These are phyloP conservation scores for Diospyros kaki DNA, from an alignment of 148 eudicot genomes.

Conservation along the genomic window DNA sequence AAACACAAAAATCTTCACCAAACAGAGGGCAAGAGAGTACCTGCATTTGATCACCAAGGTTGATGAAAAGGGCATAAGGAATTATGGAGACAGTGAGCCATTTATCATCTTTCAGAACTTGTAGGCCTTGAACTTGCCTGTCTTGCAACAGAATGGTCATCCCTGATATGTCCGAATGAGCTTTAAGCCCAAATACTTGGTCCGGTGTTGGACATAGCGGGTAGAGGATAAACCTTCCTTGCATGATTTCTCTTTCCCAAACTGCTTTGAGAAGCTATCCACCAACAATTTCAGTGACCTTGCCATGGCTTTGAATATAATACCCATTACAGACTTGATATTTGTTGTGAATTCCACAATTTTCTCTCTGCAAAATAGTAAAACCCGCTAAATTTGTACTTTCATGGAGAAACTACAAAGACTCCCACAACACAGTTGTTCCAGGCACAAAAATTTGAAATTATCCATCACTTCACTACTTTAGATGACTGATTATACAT, in stretches of 20 bases:
- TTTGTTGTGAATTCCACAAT: slow-evolving; percentile 28
- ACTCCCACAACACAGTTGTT: no score
- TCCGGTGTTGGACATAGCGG: slow-evolving; percentile 34
- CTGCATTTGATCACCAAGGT: slow-evolving; percentile 29
- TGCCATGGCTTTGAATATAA: slow-evolving; percentile 26
- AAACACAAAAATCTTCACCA: background rate
- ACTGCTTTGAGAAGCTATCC: slow-evolving; percentile 17
- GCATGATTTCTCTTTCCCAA: slow-evolving; percentile 28
- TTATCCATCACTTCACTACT: no score
- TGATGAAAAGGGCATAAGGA: slow-evolving; percentile 34
- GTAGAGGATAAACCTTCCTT: slow-evolving; percentile 32
- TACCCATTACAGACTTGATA: slow-evolving; percentile 21
- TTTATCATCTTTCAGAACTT: slow-evolving; percentile 37
- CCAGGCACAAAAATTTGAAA: background rate
- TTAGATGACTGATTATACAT: no score
- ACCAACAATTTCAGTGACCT: slow-evolving; percentile 27
- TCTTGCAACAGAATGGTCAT: slow-evolving; percentile 44
- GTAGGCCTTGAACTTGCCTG: slow-evolving; percentile 41
- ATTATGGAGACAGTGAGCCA: slow-evolving; percentile 43
- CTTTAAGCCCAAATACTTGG: slow-evolving; percentile 33
- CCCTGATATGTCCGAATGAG: slow-evolving; percentile 46
- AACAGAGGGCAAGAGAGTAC: background rate
- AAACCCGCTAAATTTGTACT: background rate
- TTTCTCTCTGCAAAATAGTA: slow-evolving; percentile 22
- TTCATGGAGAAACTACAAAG: no score